phyloP scores from a whole-genome alignment of 768 basidiomycete species.

The Podaxis rugospora region DNA sequence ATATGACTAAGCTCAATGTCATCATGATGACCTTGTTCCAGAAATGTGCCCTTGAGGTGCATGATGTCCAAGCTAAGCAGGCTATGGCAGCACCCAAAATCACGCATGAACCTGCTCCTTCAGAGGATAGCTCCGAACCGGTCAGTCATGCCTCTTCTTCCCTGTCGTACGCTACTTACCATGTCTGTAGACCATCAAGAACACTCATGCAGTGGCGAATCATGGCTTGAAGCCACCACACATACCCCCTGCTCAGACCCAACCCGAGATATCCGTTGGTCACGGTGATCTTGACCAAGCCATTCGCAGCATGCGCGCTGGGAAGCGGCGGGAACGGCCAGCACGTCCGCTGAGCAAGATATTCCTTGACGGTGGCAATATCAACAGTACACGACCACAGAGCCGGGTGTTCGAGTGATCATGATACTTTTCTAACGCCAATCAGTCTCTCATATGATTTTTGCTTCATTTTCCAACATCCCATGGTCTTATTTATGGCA shows the following conservation, averaged over 20 bases:
- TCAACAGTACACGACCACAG: constrained; percentile 19
- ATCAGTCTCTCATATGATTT: neutral
- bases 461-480: neutral
- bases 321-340: constrained; percentile 47
- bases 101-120: constrained; percentile 18
- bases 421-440: neutral
- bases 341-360: constrained; percentile 71
- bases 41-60: constrained; percentile 71
- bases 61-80: constrained; percentile 41
- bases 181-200: constrained; percentile 39
- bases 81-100: constrained; percentile 19
- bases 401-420: constrained; percentile 28
- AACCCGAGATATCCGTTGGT: constrained; percentile 54
- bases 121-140: constrained; percentile 19
- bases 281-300: constrained; percentile 83
- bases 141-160: constrained; percentile 11
- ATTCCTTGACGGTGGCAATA: constrained; percentile 60
- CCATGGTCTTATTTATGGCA: neutral
- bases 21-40: constrained; percentile 21
- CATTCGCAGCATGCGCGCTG: constrained; percentile 74
- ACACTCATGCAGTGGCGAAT: constrained; percentile 17
- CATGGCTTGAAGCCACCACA: constrained; percentile 18
- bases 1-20: neutral
- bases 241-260: constrained; percentile 28
- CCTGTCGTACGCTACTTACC: constrained; percentile 8